Percentiles rank a stretch among this genome's conserved stretches.
Conservation (phyloP, 1,139 yeast genomes). For the Saccharomyces uvarum region DNA sequence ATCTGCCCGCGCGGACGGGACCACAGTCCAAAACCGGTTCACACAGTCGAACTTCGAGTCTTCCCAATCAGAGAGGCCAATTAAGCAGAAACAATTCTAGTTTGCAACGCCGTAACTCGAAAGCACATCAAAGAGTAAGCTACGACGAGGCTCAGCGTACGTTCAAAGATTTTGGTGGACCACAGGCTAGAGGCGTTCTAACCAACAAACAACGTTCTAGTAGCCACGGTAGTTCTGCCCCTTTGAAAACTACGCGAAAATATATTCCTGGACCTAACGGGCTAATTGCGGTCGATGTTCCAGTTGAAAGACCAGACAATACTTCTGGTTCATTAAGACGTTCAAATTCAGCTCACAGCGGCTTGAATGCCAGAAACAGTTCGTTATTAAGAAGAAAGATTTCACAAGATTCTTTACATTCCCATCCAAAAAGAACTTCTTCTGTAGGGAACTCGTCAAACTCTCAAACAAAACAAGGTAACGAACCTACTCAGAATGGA, state of each 20-base stretch:
- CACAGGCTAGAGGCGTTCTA: slow-evolving; percentile 14
- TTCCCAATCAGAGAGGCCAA: slow-evolving; percentile 9
- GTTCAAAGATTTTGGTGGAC: slow-evolving; percentile 28
- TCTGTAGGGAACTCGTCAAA: slow-evolving; percentile 9
- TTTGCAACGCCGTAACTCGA: not conserved
- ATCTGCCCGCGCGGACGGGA: not conserved
- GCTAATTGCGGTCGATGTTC: slow-evolving; percentile 40
- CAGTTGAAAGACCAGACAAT: slow-evolving; percentile 25
- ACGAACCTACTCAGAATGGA: not conserved
- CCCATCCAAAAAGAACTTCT: slow-evolving; percentile 4
- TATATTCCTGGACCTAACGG: slow-evolving; percentile 45
- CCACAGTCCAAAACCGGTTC: not conserved
- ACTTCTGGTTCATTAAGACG: slow-evolving; percentile 1
- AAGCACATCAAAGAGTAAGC: slow-evolving; percentile 8
- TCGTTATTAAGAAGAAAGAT: not conserved
- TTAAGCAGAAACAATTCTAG: slow-evolving; percentile 4
- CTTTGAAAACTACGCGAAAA: slow-evolving; percentile 35
- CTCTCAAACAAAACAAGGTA: not conserved
- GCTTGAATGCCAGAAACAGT: not conserved
- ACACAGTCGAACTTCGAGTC: slow-evolving; percentile 14
- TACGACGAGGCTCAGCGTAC: slow-evolving; percentile 18
- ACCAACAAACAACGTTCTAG: slow-evolving; percentile 5
- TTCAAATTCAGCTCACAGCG: not conserved
- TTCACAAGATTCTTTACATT: slow-evolving; percentile 7
- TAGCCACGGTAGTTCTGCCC: slow-evolving; percentile 9